Evolutionary conservation across 495 filamentous ascomycete species (phyloP), one percentile per base, ranked within the genome.

Genomic region (Venustampulla echinocandica): DNA sequence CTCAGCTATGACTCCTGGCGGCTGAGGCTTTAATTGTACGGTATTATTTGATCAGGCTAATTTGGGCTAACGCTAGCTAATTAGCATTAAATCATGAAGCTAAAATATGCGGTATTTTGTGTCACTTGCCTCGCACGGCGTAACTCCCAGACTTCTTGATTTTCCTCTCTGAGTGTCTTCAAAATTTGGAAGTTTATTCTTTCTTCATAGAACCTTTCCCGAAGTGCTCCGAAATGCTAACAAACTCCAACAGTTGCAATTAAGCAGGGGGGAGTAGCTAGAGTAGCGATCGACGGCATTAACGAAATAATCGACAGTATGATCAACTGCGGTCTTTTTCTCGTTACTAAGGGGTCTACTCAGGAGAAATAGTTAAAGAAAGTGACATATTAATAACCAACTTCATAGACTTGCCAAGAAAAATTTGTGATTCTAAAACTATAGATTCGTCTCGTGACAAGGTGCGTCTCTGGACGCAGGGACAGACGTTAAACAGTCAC

Each of bases 151-250:
- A 42, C 19, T 42, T 4, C 24, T 9, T 42, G 5, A 6, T 49
- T 49, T 49, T 49, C 37, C 23, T 42, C 46, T 42, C 25, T 49
- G 19, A 42, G 36, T 21, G 37, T 49, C 46, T 49, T 49, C 25
- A 42, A 49, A 49, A 42, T 42, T 42, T 49, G 27, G 25, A 49
- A 20, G 24, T 20, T 39, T 35, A 45, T 45, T 35, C 9, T 43
- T 43, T 30, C 18, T 33, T 23, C 11, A 45, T 45, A 45, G 42
- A 22, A 33, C 42, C 28, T n/a, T n/a, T n/a, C n/a, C n/a, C n/a
- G n/a, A n/a, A n/a, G n/a, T n/a, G n/a, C n/a, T n/a, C n/a, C n/a
- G 30, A 45, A 45, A 4, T 45, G 2, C 4, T 2, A 35, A 45
- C 17, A 45, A 17, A 45, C 30, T 21, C 14, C 22, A 35, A 35